Evolutionary conservation across 352 stramenopile species (phyloP).

Genomic region (Phytophthora uliginosa): DNA sequence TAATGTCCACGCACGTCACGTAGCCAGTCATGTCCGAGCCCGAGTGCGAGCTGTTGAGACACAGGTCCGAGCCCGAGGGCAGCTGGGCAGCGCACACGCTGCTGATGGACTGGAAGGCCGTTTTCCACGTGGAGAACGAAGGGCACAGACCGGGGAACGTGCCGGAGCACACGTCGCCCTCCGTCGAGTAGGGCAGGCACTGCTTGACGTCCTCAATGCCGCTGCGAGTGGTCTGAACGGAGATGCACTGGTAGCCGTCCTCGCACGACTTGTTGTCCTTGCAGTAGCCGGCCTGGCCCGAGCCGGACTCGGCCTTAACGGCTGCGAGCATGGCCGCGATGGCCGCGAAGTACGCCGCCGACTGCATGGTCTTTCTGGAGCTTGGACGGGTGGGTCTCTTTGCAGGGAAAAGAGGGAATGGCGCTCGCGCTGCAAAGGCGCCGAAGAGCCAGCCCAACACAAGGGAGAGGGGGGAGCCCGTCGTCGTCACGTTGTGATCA

Average conservation of each 20-base stretch:
- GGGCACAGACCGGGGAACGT: conserved; percentile 67
- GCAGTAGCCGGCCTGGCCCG: conserved; percentile 67
- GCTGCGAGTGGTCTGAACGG: conserved; percentile 81
- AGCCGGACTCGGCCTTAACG: conserved; percentile 50
- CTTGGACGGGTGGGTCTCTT: conserved; percentile 27
- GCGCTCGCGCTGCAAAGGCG: conserved; percentile 14
- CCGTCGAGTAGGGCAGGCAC: conserved; percentile 63
- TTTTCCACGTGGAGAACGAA: conserved; percentile 81
- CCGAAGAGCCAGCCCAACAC: conserved; percentile 18
- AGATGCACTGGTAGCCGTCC: conserved; percentile 71
- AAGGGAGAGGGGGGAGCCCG: conserved; percentile 26
- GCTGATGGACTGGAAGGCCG: conserved; percentile 69
- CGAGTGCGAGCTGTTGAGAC: conserved; percentile 42
- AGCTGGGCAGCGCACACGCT: conserved; percentile 78
- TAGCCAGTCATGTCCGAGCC: conserved; percentile 36
- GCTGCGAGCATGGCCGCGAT: conserved; percentile 34
- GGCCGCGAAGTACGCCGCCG: conserved; percentile 32
- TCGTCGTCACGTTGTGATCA: conserved; percentile 19
- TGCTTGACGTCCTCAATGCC: conserved; percentile 78
- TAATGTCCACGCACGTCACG: conserved; percentile 52
- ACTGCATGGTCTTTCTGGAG: conserved; percentile 36
- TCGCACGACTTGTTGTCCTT: conserved; percentile 66
- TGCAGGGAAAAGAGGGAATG: conserved; percentile 55
- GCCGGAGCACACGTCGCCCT: conserved; percentile 71
- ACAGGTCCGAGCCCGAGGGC: conserved; percentile 57